Evolutionary conservation across 495 filamentous ascomycete genomes (phyloP), one percentile per base, ranked within the genome.

Genomic region (Aspergillus funiculosus): DNA sequence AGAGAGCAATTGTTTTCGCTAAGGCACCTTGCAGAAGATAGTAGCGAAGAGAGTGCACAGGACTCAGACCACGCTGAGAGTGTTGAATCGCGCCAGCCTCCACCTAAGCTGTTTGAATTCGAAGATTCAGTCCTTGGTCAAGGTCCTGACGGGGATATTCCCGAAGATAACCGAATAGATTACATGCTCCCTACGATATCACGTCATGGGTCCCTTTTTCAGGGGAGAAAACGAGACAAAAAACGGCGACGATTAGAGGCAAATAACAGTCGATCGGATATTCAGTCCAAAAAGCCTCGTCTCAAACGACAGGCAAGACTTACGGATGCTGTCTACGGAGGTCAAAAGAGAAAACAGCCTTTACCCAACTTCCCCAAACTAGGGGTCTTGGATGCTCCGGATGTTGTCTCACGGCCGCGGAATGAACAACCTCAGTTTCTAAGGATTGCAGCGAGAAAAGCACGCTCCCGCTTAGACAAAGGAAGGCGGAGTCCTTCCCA

Each of bases 401-500:
- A 68, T 53, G 67, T 67, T 25, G 61, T 56, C 24, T 41, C 42
- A 25, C 45, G 46, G 36, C 39, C 62, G 39, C 54, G 48, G 14
- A 46, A 51, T 8, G 50, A 67, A 11, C 61, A 69, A 5, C 90
- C 92, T 4, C 66, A 68, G 21, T 97, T 97, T 56, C 66, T 96
- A 15, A 80, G 79, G 39, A 62, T 98, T 51, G 92, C 92, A 28
- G 77, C 78, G 14, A 81, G 94, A 37, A 69, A 74, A 47, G 87
- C 79, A 32, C 81, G 74, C 11, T 74, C 66, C 44, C 76, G 77
- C 51, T 54, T 52, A 28, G 81, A 86, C 50, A 57, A 72, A 46
- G 90, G 87, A 5, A 80, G 84, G 54, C 76, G 82, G 43, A 87
- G 81, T 39, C 89, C 88, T n/a, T 74, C 77, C 4, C 71, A 62